Evolutionary conservation across 768 basidiomycete species (phyloP).

Genomic region (Amylocystis lapponica): DNA sequence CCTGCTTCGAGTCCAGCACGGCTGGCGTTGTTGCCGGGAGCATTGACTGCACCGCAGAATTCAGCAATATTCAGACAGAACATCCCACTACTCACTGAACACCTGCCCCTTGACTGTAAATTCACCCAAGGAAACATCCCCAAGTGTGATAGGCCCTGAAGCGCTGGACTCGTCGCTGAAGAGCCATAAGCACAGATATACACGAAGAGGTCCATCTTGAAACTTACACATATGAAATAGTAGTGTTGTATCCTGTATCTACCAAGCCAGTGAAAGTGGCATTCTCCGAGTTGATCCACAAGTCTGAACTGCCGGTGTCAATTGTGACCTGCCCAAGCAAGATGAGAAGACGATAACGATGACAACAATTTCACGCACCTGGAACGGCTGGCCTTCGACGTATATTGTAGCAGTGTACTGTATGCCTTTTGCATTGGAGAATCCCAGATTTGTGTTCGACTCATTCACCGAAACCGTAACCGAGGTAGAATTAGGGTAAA

Average conservation of each 20-base stretch:
- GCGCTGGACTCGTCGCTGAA: slow-evolving; percentile 1
- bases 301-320: neutral
- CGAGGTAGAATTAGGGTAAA: too few relatives aligned
- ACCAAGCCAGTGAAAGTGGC: neutral
- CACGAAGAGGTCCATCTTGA: neutral
- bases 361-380: neutral
- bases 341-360: neutral
- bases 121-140: slow-evolving; percentile 1
- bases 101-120: slow-evolving; percentile 2
- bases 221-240: neutral
- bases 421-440: too few relatives aligned
- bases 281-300: neutral
- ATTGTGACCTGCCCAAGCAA: neutral
- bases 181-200: too few relatives aligned
- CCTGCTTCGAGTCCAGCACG: neutral
- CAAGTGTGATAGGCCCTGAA: neutral
- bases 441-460: too few relatives aligned
- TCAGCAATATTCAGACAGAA: neutral
- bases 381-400: slow-evolving; percentile 3
- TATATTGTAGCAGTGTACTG: slow-evolving; percentile 2
- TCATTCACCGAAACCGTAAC: too few relatives aligned
- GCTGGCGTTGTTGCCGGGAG: slow-evolving; percentile 2
- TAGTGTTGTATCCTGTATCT: neutral
- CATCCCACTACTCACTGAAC: slow-evolving; percentile 1
- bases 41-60: neutral